Evolutionary conservation across 805 yeast species (phyloP), one percentile per base, ranked within the genome.

Genomic region (Zygoascus tannicola): DNA sequence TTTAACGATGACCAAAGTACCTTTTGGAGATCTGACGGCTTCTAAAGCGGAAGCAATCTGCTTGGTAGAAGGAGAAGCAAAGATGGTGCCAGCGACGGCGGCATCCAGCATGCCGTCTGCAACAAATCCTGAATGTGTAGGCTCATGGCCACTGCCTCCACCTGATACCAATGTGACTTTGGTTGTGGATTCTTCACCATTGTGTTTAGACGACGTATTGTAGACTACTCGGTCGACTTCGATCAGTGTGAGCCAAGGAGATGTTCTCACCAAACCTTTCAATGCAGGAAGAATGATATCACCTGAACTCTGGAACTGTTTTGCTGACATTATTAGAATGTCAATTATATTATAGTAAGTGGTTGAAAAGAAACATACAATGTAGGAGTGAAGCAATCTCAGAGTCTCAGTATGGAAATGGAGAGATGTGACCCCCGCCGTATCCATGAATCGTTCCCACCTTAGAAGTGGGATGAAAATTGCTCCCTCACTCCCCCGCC

Each of bases 91-190:
- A 43, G 87, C 78, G 3, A 88, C 95, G 0, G 95, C 97, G 34
- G 80, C 94, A 52, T 84, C 85, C 34, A 88, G 63, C 53, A 82
- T 66, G 40, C 94, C 94, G 12, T 76, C 71, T 10, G 97, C 97
- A 19, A 88, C 87, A 60, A 78, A 88, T 0, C 95, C 97, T 5
- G 85, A 88, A 57, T 90, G 97, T 3, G 87, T 71, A 21, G 97
- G 97, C 63, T 88, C 97, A 58, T 88, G 97, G 39, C 97, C 97
- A 12, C 88, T 78, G 22, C 97, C 97, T 44, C 97, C 97, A 47
- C 97, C 96, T 28, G 95, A 79, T 22, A 88, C 66, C 40, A 88
- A 56, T 4, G 85, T 74, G 36, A 87, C 82, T 55, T 43, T 64
- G 49, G 18, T 55, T 32, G 49, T 34, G 23, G 53, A 47, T 16